These are phyloP conservation scores for Colletotrichum sp. DNA, from an alignment of 2,329 filamentous ascomycete genomes.

Conservation along the genomic window DNA sequence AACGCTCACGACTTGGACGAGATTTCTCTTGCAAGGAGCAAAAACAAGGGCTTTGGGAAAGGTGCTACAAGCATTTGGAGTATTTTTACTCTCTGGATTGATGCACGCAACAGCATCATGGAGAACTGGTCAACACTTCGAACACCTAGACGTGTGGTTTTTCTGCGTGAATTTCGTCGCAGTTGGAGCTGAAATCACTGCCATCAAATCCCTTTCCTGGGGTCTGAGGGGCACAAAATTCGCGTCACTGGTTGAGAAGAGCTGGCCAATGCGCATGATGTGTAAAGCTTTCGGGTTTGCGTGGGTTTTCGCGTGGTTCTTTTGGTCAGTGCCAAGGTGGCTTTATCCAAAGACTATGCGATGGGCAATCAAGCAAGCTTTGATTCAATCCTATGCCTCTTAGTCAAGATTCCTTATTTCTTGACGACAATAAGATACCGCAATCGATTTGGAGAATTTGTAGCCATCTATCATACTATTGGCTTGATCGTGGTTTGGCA, in stretches of 20 bases:
- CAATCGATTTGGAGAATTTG: not conserved
- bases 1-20: not conserved
- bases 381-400: not conserved
- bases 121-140: not conserved
- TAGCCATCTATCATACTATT: not conserved
- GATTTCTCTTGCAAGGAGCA: not conserved
- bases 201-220: not conserved
- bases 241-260: not conserved
- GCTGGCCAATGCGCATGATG: not conserved
- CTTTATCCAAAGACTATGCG: not conserved
- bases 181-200: not conserved
- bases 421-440: not conserved
- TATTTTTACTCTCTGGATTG: constrained; percentile 38
- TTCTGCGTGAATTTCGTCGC: not conserved
- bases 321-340: not conserved
- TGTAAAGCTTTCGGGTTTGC: not conserved
- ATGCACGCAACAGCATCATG: constrained; percentile 42
- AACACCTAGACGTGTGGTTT: not conserved
- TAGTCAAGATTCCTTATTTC: not conserved
- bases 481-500: not conserved
- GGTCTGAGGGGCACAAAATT: not conserved
- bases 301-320: not conserved
- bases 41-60: not conserved
- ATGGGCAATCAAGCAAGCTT: not conserved
- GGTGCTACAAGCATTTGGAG: not conserved